Percentiles rank a stretch among this genome's conserved stretches.
phyloP scores from a whole-genome alignment of 2,329 filamentous ascomycete genomes.

The Aspergillus awamori region DNA sequence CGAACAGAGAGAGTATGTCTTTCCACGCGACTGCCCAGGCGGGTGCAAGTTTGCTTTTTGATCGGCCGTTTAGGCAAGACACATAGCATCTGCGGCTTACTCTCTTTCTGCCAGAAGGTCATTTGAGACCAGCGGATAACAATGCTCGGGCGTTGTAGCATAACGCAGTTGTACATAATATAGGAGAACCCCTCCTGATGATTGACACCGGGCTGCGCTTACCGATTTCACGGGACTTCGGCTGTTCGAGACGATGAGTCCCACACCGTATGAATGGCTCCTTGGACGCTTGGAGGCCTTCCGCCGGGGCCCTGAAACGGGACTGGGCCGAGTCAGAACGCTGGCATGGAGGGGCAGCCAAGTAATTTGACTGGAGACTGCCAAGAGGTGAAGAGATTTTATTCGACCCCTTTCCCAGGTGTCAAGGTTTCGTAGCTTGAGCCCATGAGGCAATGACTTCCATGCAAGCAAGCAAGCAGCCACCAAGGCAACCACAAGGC shows the following conservation, averaged over 20 bases:
- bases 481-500: neutral
- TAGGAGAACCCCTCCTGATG: too few species aligned
- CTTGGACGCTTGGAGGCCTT: neutral
- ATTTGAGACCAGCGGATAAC: too few species aligned
- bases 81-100: too few species aligned
- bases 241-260: neutral
- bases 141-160: neutral
- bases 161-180: neutral
- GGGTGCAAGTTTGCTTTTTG: too few species aligned
- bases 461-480: neutral
- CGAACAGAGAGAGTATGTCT: too few species aligned
- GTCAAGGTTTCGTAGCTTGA: too few species aligned
- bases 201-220: neutral
- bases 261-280: neutral
- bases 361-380: slow-evolving; percentile 1
- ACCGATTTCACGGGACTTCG: neutral
- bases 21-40: too few species aligned
- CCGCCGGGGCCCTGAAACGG: neutral
- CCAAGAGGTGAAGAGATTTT: neutral
- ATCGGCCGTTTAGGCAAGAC: too few species aligned
- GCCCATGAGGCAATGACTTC: neutral
- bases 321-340: neutral
- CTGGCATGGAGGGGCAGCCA: neutral
- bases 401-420: neutral
- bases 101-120: too few species aligned